These are phyloP conservation scores for Thelonectria blattea DNA, from an alignment of 2,329 filamentous ascomycete genomes.

Conservation along the genomic window DNA sequence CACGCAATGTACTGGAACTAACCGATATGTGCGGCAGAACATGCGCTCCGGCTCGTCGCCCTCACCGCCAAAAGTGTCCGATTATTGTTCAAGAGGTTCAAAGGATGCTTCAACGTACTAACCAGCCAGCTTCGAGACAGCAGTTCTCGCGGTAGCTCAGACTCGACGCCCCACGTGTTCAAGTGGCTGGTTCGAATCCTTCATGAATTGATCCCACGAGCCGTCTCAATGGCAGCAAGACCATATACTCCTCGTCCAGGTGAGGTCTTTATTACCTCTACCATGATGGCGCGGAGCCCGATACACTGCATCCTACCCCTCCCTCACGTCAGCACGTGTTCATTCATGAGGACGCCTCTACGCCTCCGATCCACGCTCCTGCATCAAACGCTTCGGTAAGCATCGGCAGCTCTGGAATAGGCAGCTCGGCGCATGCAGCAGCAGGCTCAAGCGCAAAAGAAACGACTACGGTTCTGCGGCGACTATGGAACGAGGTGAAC, in stretches of 20 bases:
- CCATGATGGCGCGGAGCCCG: background rate
- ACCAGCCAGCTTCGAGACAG: background rate
- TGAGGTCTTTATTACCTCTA: background rate
- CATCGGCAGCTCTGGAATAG: background rate
- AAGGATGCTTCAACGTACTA: background rate
- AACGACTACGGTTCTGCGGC: no score
- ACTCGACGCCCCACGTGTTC: slow-evolving; percentile 23
- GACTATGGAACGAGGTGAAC: background rate
- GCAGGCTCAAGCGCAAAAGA: background rate
- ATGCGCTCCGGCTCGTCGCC: background rate
- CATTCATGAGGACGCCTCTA: background rate
- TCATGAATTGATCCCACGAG: background rate
- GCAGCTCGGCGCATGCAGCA: background rate
- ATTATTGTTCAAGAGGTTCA: background rate
- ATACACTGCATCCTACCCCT: background rate
- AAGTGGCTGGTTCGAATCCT: slow-evolving; percentile 21
- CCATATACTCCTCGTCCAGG: background rate
- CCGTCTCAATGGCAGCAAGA: background rate
- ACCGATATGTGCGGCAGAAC: slow-evolving; percentile 3
- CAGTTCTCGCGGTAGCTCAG: no score
- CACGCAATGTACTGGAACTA: background rate
- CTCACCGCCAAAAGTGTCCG: slow-evolving; percentile 11
- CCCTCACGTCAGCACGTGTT: background rate
- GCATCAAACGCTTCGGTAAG: slow-evolving; percentile 3
- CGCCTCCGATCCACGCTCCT: background rate